Evolutionary conservation across 2,329 filamentous ascomycete species (phyloP), one percentile per base, ranked within the genome.

Genomic region (Leptographium procerum): DNA sequence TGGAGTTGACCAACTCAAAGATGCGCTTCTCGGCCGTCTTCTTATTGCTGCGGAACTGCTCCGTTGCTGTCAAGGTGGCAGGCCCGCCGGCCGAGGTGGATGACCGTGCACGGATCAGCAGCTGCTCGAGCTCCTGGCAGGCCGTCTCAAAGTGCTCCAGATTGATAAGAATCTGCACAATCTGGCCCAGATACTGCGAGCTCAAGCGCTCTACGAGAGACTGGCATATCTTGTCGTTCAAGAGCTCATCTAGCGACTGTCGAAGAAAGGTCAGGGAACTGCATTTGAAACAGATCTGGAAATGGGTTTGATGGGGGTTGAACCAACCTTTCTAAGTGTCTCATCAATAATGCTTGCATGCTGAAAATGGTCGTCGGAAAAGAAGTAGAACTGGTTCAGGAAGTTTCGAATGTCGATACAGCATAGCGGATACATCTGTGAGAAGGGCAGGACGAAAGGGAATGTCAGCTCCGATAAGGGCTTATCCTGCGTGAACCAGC

Each of bases 401-500:
- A 99, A 97, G 71, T 96, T 96, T 47, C 92, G 84, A 66, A 99
- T 96, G 68, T 97, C 91, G 69, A 97, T 97, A 75, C 94, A 99
- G 73, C 94, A 96, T 34, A 97, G 79, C 1, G 94, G 92, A 69
- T 99, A 99, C 94, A 99, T 99, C 66, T 97, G 91, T 14, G 91
- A 96, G 70, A 99, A 99, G 0, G 94, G 95, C 1, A 99, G 77
- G n/a, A 96, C 89, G 65, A 88, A 95, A 6, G 94, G 95, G 69
- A 96, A 96, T 14, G 88, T 85, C 66, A 96, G 80, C 64, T 94
- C 84, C 61, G 91, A 84, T 33, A 81, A 74, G 22, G 85, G 75
- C 65, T 88, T 90, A 34, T 95, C 90, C 50, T 91, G 91, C 1
- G 83, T 86, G 70, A 96, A 97, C 92, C 92, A 99, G 73, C 88